A percentile compares a stretch with the other conserved stretches of the same genome.
Conservation (phyloP, 768 basidiomycete genomes). For the Kwoniella heveanensis region DNA sequence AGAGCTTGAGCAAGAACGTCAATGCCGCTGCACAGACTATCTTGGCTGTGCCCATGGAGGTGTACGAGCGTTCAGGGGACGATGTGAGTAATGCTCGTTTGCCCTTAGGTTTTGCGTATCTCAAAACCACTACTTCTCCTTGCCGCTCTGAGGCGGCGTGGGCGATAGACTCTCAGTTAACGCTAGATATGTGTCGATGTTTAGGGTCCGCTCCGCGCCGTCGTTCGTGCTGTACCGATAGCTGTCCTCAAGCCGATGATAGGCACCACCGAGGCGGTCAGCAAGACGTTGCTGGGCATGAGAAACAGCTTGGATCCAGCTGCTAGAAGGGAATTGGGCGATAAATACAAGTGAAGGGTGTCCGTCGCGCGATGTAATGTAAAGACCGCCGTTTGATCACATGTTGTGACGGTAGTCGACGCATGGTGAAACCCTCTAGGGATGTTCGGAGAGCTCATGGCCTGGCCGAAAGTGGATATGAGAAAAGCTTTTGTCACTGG, state of each 20-base stretch:
- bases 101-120: too few relatives aligned
- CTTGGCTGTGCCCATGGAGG: conserved; percentile 97
- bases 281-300: conserved; percentile 90
- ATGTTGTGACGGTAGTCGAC: too few relatives aligned
- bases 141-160: too few relatives aligned
- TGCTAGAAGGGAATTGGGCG: conserved; percentile 77
- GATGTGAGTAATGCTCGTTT: conserved; percentile 69
- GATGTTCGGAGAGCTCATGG: too few relatives aligned
- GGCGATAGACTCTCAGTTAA: too few relatives aligned
- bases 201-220: conserved; percentile 90
- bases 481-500: too few relatives aligned
- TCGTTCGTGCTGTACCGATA: conserved; percentile 94
- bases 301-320: conserved; percentile 90
- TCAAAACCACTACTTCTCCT: too few relatives aligned
- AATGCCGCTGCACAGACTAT: conserved; percentile 97
- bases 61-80: conserved; percentile 88
- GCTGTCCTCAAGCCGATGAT: conserved; percentile 98
- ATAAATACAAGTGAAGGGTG: conserved; percentile 75
- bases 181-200: too few relatives aligned
- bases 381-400: too few relatives aligned
- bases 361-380: too few relatives aligned
- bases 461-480: too few relatives aligned
- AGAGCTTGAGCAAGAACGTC: conserved; percentile 79
- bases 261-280: conserved; percentile 92
- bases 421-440: too few relatives aligned